A percentile compares a stretch with the other conserved stretches of the same genome.
Conservation (phyloP, 495 filamentous ascomycete genomes). For the Hypoxylon fuscum region DNA sequence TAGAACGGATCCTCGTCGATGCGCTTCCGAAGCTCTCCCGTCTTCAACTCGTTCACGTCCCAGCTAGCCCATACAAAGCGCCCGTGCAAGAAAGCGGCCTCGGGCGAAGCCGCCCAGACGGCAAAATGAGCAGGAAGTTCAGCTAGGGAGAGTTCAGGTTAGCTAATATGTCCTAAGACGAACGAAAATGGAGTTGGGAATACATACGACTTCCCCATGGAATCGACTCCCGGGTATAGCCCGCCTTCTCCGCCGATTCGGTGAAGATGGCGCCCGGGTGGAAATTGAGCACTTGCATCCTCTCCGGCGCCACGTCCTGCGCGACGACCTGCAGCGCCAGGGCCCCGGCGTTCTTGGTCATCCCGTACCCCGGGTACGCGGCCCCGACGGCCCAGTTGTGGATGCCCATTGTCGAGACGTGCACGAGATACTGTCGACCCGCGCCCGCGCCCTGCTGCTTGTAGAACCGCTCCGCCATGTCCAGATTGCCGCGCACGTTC, state of each 20-base stretch:
- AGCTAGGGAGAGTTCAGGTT: constrained; percentile 30
- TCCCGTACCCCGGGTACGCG: constrained; percentile 36
- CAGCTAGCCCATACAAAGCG: constrained; percentile 59
- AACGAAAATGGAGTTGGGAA: not conserved
- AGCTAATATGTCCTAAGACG: not conserved
- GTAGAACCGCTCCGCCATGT: constrained; percentile 48
- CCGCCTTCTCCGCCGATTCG: constrained; percentile 32
- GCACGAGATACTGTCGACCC: constrained; percentile 41
- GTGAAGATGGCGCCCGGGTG: constrained; percentile 54
- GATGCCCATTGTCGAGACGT: constrained; percentile 46
- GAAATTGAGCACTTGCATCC: constrained; percentile 55
- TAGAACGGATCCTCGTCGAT: constrained; percentile 46
- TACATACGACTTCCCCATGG: constrained; percentile 52
- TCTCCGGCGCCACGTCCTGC: constrained; percentile 33
- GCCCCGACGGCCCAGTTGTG: constrained; percentile 27
- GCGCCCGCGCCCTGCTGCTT: constrained; percentile 35
- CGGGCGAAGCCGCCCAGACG: constrained; percentile 59
- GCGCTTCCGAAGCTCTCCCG: constrained; percentile 44
- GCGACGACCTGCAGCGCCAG: constrained; percentile 51
- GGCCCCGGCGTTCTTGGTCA: constrained; percentile 52
- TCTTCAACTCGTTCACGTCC: constrained; percentile 63
- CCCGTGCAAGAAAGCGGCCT: constrained; percentile 63
- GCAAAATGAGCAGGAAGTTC: constrained; percentile 56
- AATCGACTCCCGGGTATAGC: constrained; percentile 20
- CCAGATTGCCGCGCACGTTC: constrained; percentile 48